Conservation (phyloP, 208 protist genomes). For the Acanthamoeba castellanii region DNA sequence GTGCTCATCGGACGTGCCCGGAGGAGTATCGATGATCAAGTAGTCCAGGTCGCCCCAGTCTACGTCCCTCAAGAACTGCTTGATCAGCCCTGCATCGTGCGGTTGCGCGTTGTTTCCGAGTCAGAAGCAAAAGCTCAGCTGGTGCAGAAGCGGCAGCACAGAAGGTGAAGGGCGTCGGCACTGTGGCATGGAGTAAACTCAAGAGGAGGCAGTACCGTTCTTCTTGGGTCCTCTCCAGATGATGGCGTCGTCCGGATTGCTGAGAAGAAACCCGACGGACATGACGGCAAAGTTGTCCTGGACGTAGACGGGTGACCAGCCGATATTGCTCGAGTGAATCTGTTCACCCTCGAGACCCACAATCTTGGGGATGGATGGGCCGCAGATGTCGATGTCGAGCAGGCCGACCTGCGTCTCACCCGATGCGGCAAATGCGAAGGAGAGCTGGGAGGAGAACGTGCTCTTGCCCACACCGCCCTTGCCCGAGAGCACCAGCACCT, state of each 20-base stretch:
- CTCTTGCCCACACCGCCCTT: slow-evolving; percentile 99
- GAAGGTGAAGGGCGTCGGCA: too few relatives aligned
- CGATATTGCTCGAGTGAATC: slow-evolving; percentile 88
- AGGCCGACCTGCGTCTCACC: slow-evolving; percentile 95
- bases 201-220: slow-evolving; percentile 80
- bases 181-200: too few relatives aligned
- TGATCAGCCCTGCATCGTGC: slow-evolving; percentile 94
- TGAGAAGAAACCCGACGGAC: slow-evolving; percentile 98
- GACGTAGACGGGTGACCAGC: slow-evolving; percentile 97
- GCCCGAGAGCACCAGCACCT: slow-evolving; percentile 98
- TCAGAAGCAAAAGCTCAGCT: neutral
- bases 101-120: neutral
- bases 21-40: slow-evolving; percentile 99
- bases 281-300: slow-evolving; percentile 97
- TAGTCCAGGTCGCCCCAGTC: slow-evolving; percentile 98
- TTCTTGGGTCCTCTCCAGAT: slow-evolving; percentile 99
- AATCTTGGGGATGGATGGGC: slow-evolving; percentile 97
- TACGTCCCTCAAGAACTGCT: slow-evolving; percentile 98
- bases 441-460: slow-evolving; percentile 98
- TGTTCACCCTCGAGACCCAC: slow-evolving; percentile 95
- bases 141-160: neutral
- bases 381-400: slow-evolving; percentile 99
- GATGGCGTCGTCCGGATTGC: slow-evolving; percentile 96
- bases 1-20: slow-evolving; percentile 99
- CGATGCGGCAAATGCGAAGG: slow-evolving; percentile 92